These are phyloP conservation scores for Gyromitra esculenta DNA, from an alignment of 2,329 filamentous ascomycete genomes.

Conservation along the genomic window DNA sequence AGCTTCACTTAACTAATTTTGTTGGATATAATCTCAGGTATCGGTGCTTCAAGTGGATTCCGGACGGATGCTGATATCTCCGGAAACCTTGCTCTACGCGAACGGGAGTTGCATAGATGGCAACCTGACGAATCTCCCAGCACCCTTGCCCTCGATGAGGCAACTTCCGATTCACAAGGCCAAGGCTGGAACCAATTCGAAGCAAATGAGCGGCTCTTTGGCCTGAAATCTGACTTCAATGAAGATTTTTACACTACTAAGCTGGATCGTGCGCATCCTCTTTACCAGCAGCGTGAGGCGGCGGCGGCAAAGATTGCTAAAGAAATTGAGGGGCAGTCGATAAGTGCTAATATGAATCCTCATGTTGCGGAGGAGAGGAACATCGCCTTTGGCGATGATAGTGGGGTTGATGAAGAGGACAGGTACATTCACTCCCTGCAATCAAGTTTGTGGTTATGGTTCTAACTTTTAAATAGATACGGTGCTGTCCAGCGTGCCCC, in stretches of 20 bases:
- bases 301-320: constrained; percentile 83
- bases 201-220: constrained; percentile 86
- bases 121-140: constrained; percentile 55
- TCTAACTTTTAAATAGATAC: constrained; percentile 68
- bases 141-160: constrained; percentile 55
- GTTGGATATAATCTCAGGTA: constrained; percentile 20
- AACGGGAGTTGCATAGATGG: constrained; percentile 57
- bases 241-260: constrained; percentile 93
- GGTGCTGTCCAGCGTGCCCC: constrained; percentile 80
- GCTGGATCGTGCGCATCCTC: constrained; percentile 84
- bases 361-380: constrained; percentile 92
- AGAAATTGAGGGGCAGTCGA: constrained; percentile 76
- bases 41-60: constrained; percentile 50
- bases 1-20: constrained; percentile 25
- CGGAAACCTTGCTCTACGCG: constrained; percentile 55
- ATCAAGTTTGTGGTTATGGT: constrained; percentile 9
- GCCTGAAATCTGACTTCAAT: constrained; percentile 87
- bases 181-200: constrained; percentile 91
- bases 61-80: constrained; percentile 58
- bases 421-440: constrained; percentile 68
- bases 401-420: constrained; percentile 85
- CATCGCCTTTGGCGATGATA: constrained; percentile 71
- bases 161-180: constrained; percentile 34
- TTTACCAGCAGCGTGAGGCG: constrained; percentile 80
- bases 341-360: constrained; percentile 73